Percentiles rank a stretch among this genome's conserved stretches.
These are phyloP conservation scores for Ogataea pignaliae DNA, from an alignment of 805 yeast genomes.

Conservation along the genomic window DNA sequence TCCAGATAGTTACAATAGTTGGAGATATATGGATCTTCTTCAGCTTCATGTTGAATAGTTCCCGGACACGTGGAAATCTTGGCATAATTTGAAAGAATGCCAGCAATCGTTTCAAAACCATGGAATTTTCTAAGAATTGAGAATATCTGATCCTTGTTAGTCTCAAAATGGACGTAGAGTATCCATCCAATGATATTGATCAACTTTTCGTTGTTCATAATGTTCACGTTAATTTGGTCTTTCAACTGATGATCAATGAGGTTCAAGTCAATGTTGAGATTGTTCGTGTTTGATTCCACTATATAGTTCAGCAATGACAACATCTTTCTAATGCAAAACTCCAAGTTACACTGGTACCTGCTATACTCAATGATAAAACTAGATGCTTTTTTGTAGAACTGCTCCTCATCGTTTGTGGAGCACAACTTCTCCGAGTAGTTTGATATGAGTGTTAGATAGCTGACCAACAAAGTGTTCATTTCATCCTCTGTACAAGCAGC, in stretches of 20 bases:
- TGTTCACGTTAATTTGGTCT: slow-evolving; percentile 17
- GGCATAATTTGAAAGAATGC: slow-evolving; percentile 24
- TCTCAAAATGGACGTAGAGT: slow-evolving; percentile 20
- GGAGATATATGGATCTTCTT: slow-evolving; percentile 19
- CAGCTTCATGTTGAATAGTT: slow-evolving; percentile 10
- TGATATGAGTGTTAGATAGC: slow-evolving; percentile 28
- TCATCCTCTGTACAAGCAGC: slow-evolving; percentile 26
- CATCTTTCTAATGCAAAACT: slow-evolving; percentile 47
- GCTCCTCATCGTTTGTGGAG: slow-evolving; percentile 16
- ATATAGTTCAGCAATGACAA: slow-evolving; percentile 38
- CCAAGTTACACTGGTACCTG: slow-evolving; percentile 33
- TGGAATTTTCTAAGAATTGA: slow-evolving; percentile 46
- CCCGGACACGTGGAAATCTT: slow-evolving; percentile 36
- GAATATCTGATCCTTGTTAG: slow-evolving; percentile 28
- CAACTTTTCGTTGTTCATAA: slow-evolving; percentile 26
- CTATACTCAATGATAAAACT: slow-evolving; percentile 21
- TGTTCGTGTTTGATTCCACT: slow-evolving; percentile 21
- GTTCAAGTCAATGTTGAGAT: slow-evolving; percentile 15
- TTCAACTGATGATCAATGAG: slow-evolving; percentile 12
- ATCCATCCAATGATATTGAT: slow-evolving; percentile 31
- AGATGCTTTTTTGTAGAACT: slow-evolving; percentile 25
- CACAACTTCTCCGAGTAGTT: slow-evolving; percentile 24
- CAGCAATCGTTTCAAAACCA: slow-evolving; percentile 42
- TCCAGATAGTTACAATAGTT: slow-evolving; percentile 37
- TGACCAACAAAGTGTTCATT: slow-evolving; percentile 31